Evolutionary conservation across 2,329 filamentous ascomycete genomes (phyloP).

Genomic region (Cadophora gregata): DNA sequence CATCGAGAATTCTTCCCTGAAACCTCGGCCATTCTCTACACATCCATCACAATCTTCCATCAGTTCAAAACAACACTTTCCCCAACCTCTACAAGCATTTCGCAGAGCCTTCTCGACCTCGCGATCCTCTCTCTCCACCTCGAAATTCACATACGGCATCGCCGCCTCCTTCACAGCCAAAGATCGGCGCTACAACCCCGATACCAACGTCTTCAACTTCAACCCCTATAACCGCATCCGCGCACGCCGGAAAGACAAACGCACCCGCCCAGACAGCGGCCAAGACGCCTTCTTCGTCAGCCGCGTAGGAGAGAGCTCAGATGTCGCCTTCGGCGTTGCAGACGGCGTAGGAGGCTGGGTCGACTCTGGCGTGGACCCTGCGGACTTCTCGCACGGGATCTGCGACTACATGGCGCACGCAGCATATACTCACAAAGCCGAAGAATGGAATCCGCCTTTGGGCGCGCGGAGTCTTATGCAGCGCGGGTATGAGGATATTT

Average conservation of each 20-base stretch:
- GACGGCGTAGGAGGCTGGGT: slow-evolving; percentile 97
- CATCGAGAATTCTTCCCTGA: not conserved
- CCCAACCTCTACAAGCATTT: slow-evolving; percentile 6
- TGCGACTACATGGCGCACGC: slow-evolving; percentile 90
- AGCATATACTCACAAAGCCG: slow-evolving; percentile 52
- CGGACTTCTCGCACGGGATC: slow-evolving; percentile 91
- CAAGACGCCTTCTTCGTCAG: slow-evolving; percentile 97
- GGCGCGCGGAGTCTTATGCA: slow-evolving; percentile 77
- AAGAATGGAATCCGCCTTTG: slow-evolving; percentile 47
- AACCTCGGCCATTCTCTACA: slow-evolving; percentile 15
- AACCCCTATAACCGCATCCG: slow-evolving; percentile 65
- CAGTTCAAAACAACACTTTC: slow-evolving; percentile 1
- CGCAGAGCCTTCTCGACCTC: slow-evolving; percentile 36
- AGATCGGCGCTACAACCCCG: slow-evolving; percentile 68
- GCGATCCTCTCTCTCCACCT: slow-evolving; percentile 23
- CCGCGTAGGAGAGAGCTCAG: slow-evolving; percentile 72
- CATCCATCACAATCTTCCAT: slow-evolving; percentile 6
- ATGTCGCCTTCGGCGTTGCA: slow-evolving; percentile 85
- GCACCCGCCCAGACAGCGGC: slow-evolving; percentile 75
- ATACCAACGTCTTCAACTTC: slow-evolving; percentile 75
- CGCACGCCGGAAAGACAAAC: slow-evolving; percentile 59
- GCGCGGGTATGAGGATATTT: slow-evolving; percentile 81
- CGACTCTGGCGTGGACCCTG: slow-evolving; percentile 89
- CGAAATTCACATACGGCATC: slow-evolving; percentile 67
- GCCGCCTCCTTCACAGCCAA: slow-evolving; percentile 80